Evolutionary conservation across 805 yeast genomes (phyloP).

Genomic region (Kazachstania martiniae): DNA sequence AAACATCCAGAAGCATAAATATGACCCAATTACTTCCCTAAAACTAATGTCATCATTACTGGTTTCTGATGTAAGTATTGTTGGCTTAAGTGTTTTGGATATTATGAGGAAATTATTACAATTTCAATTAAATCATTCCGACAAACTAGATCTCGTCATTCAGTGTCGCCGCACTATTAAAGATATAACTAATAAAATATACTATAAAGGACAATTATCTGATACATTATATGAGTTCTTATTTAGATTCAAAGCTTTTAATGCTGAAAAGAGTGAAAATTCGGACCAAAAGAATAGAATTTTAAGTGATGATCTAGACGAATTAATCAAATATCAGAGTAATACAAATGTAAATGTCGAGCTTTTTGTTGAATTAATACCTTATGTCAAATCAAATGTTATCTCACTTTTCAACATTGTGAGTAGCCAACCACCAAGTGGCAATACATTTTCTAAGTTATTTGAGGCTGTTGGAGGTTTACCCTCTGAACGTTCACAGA

Average conservation of each 20-base stretch:
- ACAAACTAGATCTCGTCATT: conserved; percentile 25
- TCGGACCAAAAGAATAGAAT: conserved; percentile 1
- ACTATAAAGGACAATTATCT: conserved; percentile 76
- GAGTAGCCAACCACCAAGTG: conserved; percentile 13
- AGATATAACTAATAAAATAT: conserved; percentile 64
- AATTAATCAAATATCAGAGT: conserved; percentile 12
- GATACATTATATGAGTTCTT: conserved; percentile 70
- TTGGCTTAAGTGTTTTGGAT: conserved; percentile 80
- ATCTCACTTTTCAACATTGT: conserved; percentile 15
- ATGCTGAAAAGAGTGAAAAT: neutral
- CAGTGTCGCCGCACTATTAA: conserved; percentile 50
- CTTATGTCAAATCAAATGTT: conserved; percentile 7
- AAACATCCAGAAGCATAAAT: conserved; percentile 3
- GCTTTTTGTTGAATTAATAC: conserved; percentile 18
- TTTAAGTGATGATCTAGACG: conserved; percentile 14
- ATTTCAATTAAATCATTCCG: conserved; percentile 32
- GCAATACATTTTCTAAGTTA: conserved; percentile 13
- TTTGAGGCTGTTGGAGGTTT: conserved; percentile 10
- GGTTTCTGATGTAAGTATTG: conserved; percentile 70
- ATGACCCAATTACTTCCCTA: conserved; percentile 26
- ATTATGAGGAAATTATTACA: conserved; percentile 48
- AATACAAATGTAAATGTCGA: conserved; percentile 19
- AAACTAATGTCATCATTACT: conserved; percentile 46
- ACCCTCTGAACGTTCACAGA: conserved; percentile 6
- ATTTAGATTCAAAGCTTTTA: conserved; percentile 26